Base-by-base conservation (phyloP, 345 rosid genomes). In the Gossypium bickii region DNA sequence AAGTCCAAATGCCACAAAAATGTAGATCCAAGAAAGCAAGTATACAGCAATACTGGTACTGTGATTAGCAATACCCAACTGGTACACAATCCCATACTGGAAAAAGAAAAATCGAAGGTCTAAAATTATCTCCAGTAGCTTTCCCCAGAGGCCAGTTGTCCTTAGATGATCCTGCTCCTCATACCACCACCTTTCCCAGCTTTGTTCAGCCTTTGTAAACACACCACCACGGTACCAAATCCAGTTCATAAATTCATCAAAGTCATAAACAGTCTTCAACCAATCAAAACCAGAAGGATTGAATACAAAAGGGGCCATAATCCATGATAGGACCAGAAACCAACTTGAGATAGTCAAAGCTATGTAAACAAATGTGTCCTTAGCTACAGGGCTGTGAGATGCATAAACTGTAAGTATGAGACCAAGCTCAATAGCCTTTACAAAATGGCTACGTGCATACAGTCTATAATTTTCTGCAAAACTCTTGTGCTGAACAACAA, bases 191-290 rank as follows among this genome's bases (percentile, higher is more conserved):
- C 82, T 79, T 80, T 89, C 93, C 93, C 93, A 89, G 81, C 93
- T 85, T 79, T 89, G 85, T 71, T 89, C 93, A 52, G 93, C 84
- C 81, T 86, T 87, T 22, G 87, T 81, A 83, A 83, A 89, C 43
- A 87, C 89, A 65, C 93, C 85, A 52, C 93, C 93, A 62, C 68
- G 78, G 71, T 80, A 89, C 91, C 91, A 89, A 65, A 89, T 87
- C 93, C 93, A 89, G 82, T 81, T 86, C 93, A 89, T 89, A 77
- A 89, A 89, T 68, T 87, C 93, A 82, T 89, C 93, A 69, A 86
- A 89, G 76, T 89, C 93, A 24, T 89, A 87, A 9, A 89, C 93
- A 34, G 93, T 79, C 77, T 89, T 87, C 72, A 89, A 79, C 93
- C 93, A 89, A 81, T 89, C 72, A 49, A 68, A 68, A 29, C 93